Conservation (phyloP, 139 green algal genomes). For the Astrephomene gubernaculifera region DNA sequence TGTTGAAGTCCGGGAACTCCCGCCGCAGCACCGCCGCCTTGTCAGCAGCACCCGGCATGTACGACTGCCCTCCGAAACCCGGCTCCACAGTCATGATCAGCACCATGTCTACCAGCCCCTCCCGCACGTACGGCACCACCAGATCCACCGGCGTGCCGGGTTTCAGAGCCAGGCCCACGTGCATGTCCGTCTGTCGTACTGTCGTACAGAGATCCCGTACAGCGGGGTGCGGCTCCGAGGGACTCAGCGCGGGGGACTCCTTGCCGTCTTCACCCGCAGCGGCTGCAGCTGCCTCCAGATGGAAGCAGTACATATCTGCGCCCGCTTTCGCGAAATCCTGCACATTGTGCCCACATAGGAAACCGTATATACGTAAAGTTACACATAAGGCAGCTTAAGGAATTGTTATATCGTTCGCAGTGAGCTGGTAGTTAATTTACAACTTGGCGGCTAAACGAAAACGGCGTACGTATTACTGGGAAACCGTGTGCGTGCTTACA, state of each 20-base stretch:
- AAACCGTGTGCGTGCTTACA: too few relatives aligned
- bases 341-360: too few relatives aligned
- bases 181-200: constrained; percentile 77
- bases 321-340: constrained; percentile 82
- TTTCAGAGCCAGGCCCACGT: constrained; percentile 85
- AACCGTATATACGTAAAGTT: too few relatives aligned
- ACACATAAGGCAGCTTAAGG: too few relatives aligned
- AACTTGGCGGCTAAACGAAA: too few relatives aligned
- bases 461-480: too few relatives aligned
- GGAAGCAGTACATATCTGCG: constrained; percentile 93
- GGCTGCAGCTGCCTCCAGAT: constrained; percentile 77
- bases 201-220: constrained; percentile 46
- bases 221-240: not conserved
- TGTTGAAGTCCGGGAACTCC: constrained; percentile 74
- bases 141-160: constrained; percentile 80
- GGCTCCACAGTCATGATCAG: constrained; percentile 92
- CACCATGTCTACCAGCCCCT: constrained; percentile 75
- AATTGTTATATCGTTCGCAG: too few relatives aligned
- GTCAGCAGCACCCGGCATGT: constrained; percentile 76
- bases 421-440: too few relatives aligned
- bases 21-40: constrained; percentile 78
- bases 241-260: not conserved
- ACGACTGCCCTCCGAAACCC: constrained; percentile 96
- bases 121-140: constrained; percentile 75
- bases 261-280: constrained; percentile 3